Evolutionary conservation across 2,329 filamentous ascomycete genomes (phyloP), one percentile per base, ranked within the genome.

Genomic region (Colletotrichum sp.): DNA sequence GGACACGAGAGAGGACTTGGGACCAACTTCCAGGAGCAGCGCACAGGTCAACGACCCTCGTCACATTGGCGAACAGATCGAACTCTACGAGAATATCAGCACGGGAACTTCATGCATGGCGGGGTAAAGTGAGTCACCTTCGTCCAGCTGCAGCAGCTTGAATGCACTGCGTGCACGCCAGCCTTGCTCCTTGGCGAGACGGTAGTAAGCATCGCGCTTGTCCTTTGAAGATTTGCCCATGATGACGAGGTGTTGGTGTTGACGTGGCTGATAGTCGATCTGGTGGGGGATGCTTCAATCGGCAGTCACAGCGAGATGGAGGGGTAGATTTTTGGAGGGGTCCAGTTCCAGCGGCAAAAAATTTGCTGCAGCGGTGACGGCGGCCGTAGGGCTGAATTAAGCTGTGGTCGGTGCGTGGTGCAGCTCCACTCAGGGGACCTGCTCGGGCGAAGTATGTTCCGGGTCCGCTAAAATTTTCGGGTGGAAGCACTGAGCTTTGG

Each of bases 221-320:
- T 99, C 97, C 85, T 99, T 99, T 64, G 96, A 98, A 2, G 97
- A 98, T 84, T 98, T 98, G 2, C 96, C 96, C 96, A 98, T 85
- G 13, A 6, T 43, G 62, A 69, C 21, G 55, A 8, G 70, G 24
- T 36, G 12, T 21, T 55, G 5, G 26, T 48, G 7, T 24, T 6
- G 10, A 32, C 2, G 24, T 58, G 24, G 16, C 28, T 61, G 60
- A 32, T 26, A 18, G 10, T 18, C 24, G 58, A 34, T 36, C 26
- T 52, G 21, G 30, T 32, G 58, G 66, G 64, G 69, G 36, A 66
- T 61, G 38, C n/a, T 30, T 52, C 43, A 52, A 52, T 52, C 43
- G 43, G n/a, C 38, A 12, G 18, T n/a, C 38, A 12, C 55, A 68
- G 55, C 48, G 68, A 56, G 52, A 65, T 61, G 67, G 60, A 28